Evolutionary conservation across 2,329 filamentous ascomycete genomes (phyloP).

Genomic region (Pestalotiopsis sp.): DNA sequence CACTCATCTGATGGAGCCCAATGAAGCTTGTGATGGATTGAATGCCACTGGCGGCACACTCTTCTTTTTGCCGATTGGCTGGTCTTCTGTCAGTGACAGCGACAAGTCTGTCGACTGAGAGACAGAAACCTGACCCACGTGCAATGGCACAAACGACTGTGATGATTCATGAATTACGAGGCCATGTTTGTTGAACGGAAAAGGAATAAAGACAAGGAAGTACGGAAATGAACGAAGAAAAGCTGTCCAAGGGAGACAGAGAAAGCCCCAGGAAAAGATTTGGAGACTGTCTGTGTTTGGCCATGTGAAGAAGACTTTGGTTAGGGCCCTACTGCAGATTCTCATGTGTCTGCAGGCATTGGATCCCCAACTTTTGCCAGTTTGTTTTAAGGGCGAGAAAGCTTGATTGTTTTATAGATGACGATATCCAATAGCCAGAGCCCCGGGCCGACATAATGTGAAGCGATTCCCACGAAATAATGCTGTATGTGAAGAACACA

Average conservation of each 20-base stretch:
- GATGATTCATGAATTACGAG: not conserved
- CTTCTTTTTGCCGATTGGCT: constrained; percentile 1
- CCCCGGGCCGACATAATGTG: too few relatives aligned
- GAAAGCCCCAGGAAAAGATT: too few relatives aligned
- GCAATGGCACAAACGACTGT: not conserved
- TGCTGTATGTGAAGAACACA: too few relatives aligned
- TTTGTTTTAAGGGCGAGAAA: not conserved
- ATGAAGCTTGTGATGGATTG: not conserved
- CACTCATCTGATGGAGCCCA: constrained; percentile 2
- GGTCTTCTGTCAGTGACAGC: not conserved
- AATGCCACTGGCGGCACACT: not conserved
- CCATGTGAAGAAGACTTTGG: not conserved
- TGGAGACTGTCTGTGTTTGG: not conserved
- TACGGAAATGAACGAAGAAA: too few relatives aligned
- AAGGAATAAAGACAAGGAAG: too few relatives aligned
- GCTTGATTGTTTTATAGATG: not conserved
- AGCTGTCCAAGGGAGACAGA: too few relatives aligned
- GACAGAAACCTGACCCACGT: not conserved
- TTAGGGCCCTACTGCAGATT: not conserved
- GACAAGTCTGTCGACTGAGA: not conserved
- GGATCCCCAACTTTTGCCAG: not conserved
- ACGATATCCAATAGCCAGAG: too few relatives aligned
- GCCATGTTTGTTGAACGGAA: too few relatives aligned
- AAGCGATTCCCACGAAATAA: too few relatives aligned
- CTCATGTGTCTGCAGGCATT: not conserved